Percentiles rank a stretch among this genome's conserved stretches.
phyloP scores from a whole-genome alignment of 768 basidiomycete species.

The Amanita muscaria region DNA sequence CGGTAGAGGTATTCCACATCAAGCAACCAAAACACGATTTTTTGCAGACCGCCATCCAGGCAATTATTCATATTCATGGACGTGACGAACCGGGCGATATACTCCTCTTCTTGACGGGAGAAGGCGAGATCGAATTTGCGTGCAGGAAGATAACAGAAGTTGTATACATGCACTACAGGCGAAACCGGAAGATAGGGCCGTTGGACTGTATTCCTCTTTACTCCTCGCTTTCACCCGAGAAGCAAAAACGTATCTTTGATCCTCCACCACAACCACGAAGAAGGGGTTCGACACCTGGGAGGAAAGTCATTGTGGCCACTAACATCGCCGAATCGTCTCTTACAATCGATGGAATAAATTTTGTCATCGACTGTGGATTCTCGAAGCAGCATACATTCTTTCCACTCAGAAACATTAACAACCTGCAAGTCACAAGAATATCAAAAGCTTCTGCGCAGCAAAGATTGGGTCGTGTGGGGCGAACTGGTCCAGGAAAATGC shows the following conservation, averaged over 20 bases:
- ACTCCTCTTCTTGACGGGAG: conserved; percentile 82
- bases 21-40: conserved; percentile 81
- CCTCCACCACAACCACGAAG: conserved; percentile 52
- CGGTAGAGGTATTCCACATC: conserved; percentile 80
- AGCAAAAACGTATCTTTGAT: conserved; percentile 89
- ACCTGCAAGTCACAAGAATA: conserved; percentile 82
- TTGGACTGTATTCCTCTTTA: conserved; percentile 79
- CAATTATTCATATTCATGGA: conserved; percentile 83
- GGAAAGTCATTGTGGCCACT: conserved; percentile 84
- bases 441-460: conserved; percentile 86
- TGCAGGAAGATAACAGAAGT: conserved; percentile 78
- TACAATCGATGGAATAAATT: conserved; percentile 92
- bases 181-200: conserved; percentile 64
- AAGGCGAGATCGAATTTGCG: conserved; percentile 88
- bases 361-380: conserved; percentile 88
- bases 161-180: conserved; percentile 60
- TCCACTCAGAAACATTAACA: conserved; percentile 92
- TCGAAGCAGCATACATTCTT: too few species aligned
- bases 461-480: too few species aligned
- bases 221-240: conserved; percentile 79
- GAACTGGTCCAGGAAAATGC: too few species aligned
- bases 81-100: conserved; percentile 82
- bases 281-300: conserved; percentile 56
- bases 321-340: too few species aligned
- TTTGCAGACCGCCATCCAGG: conserved; percentile 83